phyloP scores from a whole-genome alignment of 2,329 filamentous ascomycete genomes.

The Fusarium temperatum region DNA sequence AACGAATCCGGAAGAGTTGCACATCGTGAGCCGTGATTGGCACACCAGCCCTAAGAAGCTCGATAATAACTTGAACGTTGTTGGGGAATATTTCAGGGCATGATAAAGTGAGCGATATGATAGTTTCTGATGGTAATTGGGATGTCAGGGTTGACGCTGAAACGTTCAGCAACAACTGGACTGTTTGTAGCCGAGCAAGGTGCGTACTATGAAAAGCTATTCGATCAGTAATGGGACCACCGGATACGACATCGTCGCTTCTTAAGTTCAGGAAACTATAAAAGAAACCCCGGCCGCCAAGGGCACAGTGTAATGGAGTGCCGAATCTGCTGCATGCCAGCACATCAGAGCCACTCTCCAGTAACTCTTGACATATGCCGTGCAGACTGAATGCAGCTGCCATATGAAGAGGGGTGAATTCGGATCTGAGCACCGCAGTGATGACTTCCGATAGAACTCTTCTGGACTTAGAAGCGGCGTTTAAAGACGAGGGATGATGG shows the following conservation, averaged over 20 bases:
- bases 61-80: neutral
- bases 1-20: neutral
- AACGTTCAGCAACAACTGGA: neutral
- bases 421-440: neutral
- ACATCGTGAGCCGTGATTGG: neutral
- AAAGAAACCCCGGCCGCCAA: neutral
- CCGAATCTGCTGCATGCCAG: neutral
- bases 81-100: rapidly evolving
- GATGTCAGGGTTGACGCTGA: neutral
- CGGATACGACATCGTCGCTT: neutral
- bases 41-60: neutral
- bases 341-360: neutral
- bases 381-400: neutral
- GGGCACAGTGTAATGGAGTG: neutral
- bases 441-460: neutral
- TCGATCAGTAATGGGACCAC: neutral
- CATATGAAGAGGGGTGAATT: neutral
- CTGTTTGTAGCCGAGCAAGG: neutral
- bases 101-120: neutral
- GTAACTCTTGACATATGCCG: neutral
- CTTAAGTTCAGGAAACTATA: neutral
- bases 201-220: neutral
- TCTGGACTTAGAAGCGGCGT: rapidly evolving
- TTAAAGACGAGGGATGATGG: neutral
- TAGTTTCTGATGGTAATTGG: neutral